Base-by-base conservation (phyloP, 108 stramenopile genomes). In the Nannochloropsis salina region DNA sequence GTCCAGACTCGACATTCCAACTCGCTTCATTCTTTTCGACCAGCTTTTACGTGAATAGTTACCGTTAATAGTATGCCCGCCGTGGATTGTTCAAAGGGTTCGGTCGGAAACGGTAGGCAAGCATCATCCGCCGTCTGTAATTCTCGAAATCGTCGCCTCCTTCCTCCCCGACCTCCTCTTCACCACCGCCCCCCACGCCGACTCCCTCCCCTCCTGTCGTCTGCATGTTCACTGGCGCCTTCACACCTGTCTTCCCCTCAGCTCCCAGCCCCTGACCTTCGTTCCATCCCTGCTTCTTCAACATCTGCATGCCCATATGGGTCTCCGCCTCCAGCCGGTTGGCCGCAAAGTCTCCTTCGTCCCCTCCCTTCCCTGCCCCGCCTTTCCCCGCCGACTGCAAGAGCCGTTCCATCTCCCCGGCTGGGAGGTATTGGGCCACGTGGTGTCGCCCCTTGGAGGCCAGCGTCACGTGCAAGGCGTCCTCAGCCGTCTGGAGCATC, bases 41-140 rank as follows among this genome's bases (percentile, higher is more conserved):
- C 61, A 15, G 61, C 61, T 15, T 74, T 51, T 6, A 6, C n/a
- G 15, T 74, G 61, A 74, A n/a, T 74, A 74, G 61, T 6, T 40
- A 8, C 5, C 45, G 18, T 51, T 80, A 89, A 44, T 89, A 89
- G 85, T 89, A 89, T 3, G 85, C 85, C 40, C 88, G 15, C 31
- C 88, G 85, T 74, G 88, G 88, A 11, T 89, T 89, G 42, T 89
- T 89, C 22, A 89, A 47, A 1, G 88, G 88, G 80, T 89, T 89
- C 9, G 88, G 88, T 15, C 88, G 85, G 21, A 89, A 89, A 40
- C 85, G 47, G 80, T 89, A 89, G 1, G 88, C 88, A 42, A 89
- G 88, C 88, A 89, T 89, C 88, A 89, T 89, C 74, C 88, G 43
- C 61, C 85, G 85, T 12, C 88, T 84, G 85, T 89, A 89, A 61